A percentile compares a stretch with the other conserved stretches of the same genome.
phyloP scores from a whole-genome alignment of 352 stramenopile genomes.

The Halophytophthora polymorphica region DNA sequence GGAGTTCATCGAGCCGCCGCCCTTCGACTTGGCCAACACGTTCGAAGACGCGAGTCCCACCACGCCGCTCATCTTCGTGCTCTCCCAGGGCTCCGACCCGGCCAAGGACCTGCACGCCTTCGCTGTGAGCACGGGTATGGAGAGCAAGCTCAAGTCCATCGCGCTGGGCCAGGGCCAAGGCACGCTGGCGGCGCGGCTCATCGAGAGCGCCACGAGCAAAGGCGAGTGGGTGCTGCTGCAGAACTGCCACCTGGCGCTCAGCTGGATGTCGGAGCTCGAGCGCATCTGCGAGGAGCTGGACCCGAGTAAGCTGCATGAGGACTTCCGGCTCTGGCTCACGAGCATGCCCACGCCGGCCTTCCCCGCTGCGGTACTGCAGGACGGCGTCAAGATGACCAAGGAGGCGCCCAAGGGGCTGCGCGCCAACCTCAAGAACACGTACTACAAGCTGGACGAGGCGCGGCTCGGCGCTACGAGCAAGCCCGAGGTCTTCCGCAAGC shows the following conservation, averaged over 20 bases:
- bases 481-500: slow-evolving; percentile 89
- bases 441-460: slow-evolving; percentile 92
- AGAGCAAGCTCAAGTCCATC: slow-evolving; percentile 90
- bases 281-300: slow-evolving; percentile 92
- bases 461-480: slow-evolving; percentile 86
- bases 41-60: slow-evolving; percentile 87
- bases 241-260: slow-evolving; percentile 94
- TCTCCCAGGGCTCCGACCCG: slow-evolving; percentile 92
- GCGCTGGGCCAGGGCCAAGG: slow-evolving; percentile 93
- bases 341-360: slow-evolving; percentile 83
- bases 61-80: slow-evolving; percentile 92
- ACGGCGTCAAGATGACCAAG: slow-evolving; percentile 97
- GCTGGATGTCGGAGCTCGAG: slow-evolving; percentile 94
- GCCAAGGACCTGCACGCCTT: slow-evolving; percentile 92
- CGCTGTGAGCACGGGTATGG: slow-evolving; percentile 79
- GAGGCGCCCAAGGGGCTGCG: slow-evolving; percentile 93
- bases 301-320: slow-evolving; percentile 79
- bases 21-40: slow-evolving; percentile 90
- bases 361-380: slow-evolving; percentile 93
- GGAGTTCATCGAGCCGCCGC: slow-evolving; percentile 90
- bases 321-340: slow-evolving; percentile 96
- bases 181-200: slow-evolving; percentile 87
- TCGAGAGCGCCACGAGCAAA: slow-evolving; percentile 81
- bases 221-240: slow-evolving; percentile 96
- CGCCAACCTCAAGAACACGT: slow-evolving; percentile 94